phyloP scores from a whole-genome alignment of 805 yeast species.

The Candida schatavii region DNA sequence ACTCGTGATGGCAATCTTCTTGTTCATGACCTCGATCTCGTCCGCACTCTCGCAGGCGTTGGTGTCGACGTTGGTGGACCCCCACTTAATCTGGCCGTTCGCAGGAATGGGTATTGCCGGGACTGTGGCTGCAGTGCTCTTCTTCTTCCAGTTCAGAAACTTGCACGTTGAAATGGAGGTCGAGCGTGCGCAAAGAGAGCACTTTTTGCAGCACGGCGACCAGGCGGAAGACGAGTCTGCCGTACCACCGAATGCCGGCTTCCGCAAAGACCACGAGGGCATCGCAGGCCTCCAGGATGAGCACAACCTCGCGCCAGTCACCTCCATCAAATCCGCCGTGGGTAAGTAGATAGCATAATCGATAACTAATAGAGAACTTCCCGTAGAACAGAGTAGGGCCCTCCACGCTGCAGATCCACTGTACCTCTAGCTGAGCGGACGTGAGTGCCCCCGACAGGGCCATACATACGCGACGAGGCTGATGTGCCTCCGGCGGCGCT shows the following conservation, averaged over 20 bases:
- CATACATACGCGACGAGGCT: no score
- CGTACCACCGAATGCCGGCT: not conserved
- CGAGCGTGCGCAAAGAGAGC: conserved; percentile 28
- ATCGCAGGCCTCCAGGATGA: conserved; percentile 19
- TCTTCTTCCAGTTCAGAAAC: conserved; percentile 33
- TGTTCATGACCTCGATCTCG: conserved; percentile 44
- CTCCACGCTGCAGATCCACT: no score
- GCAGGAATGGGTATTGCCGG: conserved; percentile 38
- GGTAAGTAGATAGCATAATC: conserved; percentile 23
- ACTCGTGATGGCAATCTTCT: conserved; percentile 45
- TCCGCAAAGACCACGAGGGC: not conserved
- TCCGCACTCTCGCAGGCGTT: conserved; percentile 47
- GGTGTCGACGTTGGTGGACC: conserved; percentile 41
- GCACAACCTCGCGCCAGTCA: conserved; percentile 22
- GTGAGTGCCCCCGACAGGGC: not conserved
- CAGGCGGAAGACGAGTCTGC: not conserved
- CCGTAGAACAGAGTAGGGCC: no score
- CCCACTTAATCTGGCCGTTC: conserved; percentile 40
- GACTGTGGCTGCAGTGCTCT: conserved; percentile 25
- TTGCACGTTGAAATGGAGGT: conserved; percentile 40
- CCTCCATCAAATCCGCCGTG: conserved; percentile 27
- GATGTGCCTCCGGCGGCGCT: not conserved
- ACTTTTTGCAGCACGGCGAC: not conserved
- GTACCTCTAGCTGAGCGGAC: not conserved
- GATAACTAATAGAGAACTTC: no score